Percentiles rank a stretch among this genome's conserved stretches.
Conservation (phyloP, 352 stramenopile species). For the Pythium sukuiense region DNA sequence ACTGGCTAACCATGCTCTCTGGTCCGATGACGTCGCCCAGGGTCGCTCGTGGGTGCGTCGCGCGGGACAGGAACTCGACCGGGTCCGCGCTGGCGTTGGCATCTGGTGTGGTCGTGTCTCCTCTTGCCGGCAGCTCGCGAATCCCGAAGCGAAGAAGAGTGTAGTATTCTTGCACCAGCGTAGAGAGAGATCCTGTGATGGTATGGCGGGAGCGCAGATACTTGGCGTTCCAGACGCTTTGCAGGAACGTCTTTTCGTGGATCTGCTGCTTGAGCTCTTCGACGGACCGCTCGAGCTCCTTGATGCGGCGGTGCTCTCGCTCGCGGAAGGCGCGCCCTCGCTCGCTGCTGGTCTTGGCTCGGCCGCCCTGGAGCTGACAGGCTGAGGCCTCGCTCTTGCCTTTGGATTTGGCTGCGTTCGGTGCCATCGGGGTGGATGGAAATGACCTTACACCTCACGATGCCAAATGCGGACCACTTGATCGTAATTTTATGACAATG, state of each 20-base stretch:
- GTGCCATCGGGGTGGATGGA: not conserved
- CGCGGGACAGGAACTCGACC: not conserved
- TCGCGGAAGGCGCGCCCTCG: constrained; percentile 19
- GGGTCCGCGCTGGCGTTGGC: too few relatives aligned
- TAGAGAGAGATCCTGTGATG: not conserved
- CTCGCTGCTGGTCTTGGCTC: constrained; percentile 24
- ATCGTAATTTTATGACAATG: too few relatives aligned
- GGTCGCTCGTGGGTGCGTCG: constrained; percentile 2
- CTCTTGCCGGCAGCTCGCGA: not conserved
- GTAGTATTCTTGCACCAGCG: constrained; percentile 13
- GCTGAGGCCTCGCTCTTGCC: not conserved
- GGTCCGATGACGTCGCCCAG: constrained; percentile 5
- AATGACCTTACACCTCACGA: too few relatives aligned
- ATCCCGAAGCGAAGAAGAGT: not conserved
- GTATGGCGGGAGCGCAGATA: constrained; percentile 14
- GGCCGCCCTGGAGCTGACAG: not conserved
- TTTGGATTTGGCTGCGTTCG: not conserved
- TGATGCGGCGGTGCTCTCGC: constrained; percentile 7
- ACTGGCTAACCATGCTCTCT: constrained; percentile 14
- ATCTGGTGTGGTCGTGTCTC: not conserved
- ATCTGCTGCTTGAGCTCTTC: constrained; percentile 2
- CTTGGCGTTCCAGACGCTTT: constrained; percentile 14
- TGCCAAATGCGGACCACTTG: too few relatives aligned
- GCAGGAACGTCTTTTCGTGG: constrained; percentile 13
- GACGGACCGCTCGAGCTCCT: constrained; percentile 1